Evolutionary conservation across 2,329 filamentous ascomycete genomes (phyloP), one percentile per base, ranked within the genome.

Genomic region (Magnaporthiopsis incrustans): DNA sequence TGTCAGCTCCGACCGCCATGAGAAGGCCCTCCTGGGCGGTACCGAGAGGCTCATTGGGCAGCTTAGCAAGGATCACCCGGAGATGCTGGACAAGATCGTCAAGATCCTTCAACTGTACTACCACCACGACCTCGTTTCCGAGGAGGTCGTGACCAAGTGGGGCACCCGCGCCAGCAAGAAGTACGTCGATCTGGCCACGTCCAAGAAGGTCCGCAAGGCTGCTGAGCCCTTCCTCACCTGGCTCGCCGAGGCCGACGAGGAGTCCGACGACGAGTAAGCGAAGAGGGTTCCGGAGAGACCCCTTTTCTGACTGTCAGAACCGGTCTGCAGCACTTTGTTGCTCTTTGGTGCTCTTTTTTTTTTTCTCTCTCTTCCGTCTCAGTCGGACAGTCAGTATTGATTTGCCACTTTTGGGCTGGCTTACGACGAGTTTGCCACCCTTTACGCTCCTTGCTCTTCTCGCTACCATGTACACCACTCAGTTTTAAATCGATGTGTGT

Each of bases 111-210:
- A 96, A 76, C 85, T 90, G 72, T 90, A 94, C 79, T 99, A 98
- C 78, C 86, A 97, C 78, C 84, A 92, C 72, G 95, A 99, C 70
- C 84, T 99, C 64, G 81, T 97, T 71, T 87, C 84, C 62, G 95
- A 99, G 81, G 93, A 97, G 68, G 86, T 92, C 22, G 86, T 96
- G 74, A 90, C 89, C 78, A 89, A 89, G 70, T 99, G 95, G 94
- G 94, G 93, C 69, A 84, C 85, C 74, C 97, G 95, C 84, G 92
- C 94, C 66, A 97, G 92, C 86, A 97, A 96, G 89, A 97, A 97
- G 82, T 98, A 98, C 76, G 91, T 96, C 70, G 94, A 98, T 75
- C 78, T 96, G 66, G 75, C 88, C 66, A 93, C 88, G 67, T 96
- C 92, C 80, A 94, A 92, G 84, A 96, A 96, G 84, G 92, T 98